Percentiles rank a stretch among this genome's conserved stretches.
Evolutionary conservation across 805 yeast species (phyloP).

Genomic region (Nakazawaea holstii): DNA sequence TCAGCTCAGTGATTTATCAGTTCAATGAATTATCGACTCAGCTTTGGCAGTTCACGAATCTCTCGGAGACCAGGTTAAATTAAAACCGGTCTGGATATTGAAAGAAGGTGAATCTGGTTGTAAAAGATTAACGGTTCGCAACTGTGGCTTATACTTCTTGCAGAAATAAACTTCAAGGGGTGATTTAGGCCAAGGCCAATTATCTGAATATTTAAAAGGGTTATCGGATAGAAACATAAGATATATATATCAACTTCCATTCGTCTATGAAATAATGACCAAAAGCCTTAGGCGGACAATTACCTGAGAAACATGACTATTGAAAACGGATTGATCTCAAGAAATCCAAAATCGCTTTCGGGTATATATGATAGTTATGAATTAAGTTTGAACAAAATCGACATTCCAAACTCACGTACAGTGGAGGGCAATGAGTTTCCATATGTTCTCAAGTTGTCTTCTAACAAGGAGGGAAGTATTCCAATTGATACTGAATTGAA

Average conservation of each 20-base stretch:
- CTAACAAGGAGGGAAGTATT: background rate
- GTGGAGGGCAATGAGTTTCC: constrained; percentile 20
- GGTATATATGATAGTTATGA: background rate
- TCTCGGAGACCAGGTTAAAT: constrained; percentile 81
- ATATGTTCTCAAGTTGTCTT: background rate
- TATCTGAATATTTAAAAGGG: no score
- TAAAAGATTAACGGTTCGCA: no score
- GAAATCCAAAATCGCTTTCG: background rate
- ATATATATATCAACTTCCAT: no score
- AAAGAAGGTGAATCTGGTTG: no score
- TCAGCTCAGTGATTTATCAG: constrained; percentile 70
- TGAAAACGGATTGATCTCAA: background rate
- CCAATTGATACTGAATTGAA: constrained; percentile 6
- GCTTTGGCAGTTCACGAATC: constrained; percentile 72
- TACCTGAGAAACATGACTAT: background rate
- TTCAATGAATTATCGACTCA: no score
- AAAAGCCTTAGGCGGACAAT: no score
- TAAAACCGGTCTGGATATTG: constrained; percentile 68
- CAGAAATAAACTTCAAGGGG: no score
- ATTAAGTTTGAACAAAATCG: background rate
- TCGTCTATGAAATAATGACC: no score
- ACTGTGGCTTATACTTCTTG: no score
- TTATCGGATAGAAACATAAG: no score
- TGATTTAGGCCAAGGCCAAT: no score
- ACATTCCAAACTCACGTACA: constrained; percentile 12